Base-by-base conservation (phyloP, 1,284 basidiomycete genomes). In the Erythrobasidium hasegawianum region DNA sequence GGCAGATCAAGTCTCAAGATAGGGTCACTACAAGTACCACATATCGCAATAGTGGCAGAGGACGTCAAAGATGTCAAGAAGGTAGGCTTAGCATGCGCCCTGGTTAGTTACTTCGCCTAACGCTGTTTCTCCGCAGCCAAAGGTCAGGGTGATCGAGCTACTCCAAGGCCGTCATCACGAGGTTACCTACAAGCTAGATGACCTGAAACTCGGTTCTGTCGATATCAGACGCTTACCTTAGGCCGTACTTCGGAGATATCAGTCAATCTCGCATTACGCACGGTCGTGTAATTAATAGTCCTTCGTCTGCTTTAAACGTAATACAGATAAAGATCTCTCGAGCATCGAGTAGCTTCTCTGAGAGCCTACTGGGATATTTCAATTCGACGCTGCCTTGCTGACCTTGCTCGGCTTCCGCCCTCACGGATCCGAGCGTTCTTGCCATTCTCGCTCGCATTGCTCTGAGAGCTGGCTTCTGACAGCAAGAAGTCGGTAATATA, bases 41-140 rank as follows among this genome's bases (percentile, higher is more conserved):
- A 64, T 56, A 45, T 64, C 18, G 67, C 43, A 11, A 59, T 68
- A 14, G 57, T 68, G 4, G 55, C 61, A 1, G 67, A 68, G 22
- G 47, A 47, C 14, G 64, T 64, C 2, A 68, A 68, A 57, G 61
- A 68, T 29, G 49, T 55, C 61, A 68, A 68, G 61, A 64, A 65
- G 56, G 62, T 47, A 24, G 14, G 43, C 14, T 14, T 47, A 18
- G 16, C 43, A n/a, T 18, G 22, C n/a, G n/a, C 16, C 43, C 43
- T 24, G 5, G 43, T 7, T 24, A 5, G n/a, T 7, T 5, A 47
- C 16, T 5, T 14, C 5, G 5, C 5, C 43, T 24, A 24, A 24
- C 16, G 43, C 8, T n/a, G 5, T 4, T 5, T 33, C 33, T 33
- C 33, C 33, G 33, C 43, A 47, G 43, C 43, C 62, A 7, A 65